Percentiles rank a stretch among this genome's conserved stretches.
Evolutionary conservation across 1,284 basidiomycete species (phyloP).

Genomic region (Ceratobasidium theobromae): DNA sequence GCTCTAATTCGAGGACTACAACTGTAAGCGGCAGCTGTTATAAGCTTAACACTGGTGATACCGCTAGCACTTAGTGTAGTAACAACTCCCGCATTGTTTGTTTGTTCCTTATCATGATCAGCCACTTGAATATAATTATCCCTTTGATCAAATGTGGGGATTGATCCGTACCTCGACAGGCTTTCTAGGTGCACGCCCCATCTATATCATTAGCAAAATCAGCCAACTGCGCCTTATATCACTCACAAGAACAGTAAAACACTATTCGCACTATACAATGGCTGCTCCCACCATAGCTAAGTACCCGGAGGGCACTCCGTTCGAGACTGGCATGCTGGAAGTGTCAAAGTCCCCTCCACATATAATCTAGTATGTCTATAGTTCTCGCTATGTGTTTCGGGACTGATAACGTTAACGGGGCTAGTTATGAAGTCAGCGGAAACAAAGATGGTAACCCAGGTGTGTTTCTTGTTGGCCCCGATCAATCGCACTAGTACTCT

Average conservation of each 20-base stretch:
- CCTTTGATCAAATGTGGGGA: too few relatives aligned
- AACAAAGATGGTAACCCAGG: slow-evolving; percentile 75
- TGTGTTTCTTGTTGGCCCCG: slow-evolving; percentile 42
- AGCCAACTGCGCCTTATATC: background rate
- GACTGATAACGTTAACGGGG: background rate
- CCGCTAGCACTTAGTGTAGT: too few relatives aligned
- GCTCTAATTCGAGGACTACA: too few relatives aligned
- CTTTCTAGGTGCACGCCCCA: background rate
- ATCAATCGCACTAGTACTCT: slow-evolving; percentile 1
- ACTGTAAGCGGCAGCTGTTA: too few relatives aligned
- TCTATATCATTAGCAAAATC: background rate
- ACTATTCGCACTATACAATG: background rate
- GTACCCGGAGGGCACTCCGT: slow-evolving; percentile 21
- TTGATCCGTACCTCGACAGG: background rate
- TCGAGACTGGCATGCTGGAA: slow-evolving; percentile 26
- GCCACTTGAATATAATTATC: too few relatives aligned
- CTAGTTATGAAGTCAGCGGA: slow-evolving; percentile 80
- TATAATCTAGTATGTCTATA: slow-evolving; percentile 65
- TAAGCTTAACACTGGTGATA: too few relatives aligned
- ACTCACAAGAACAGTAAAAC: background rate
- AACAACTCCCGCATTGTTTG: too few relatives aligned
- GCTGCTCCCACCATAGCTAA: background rate
- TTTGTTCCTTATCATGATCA: too few relatives aligned
- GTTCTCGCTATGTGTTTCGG: background rate
- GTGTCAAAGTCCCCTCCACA: slow-evolving; percentile 46